Evolutionary conservation across 2,329 filamentous ascomycete species (phyloP), one percentile per base, ranked within the genome.

Genomic region (Phyllosticta paracitricarpa): DNA sequence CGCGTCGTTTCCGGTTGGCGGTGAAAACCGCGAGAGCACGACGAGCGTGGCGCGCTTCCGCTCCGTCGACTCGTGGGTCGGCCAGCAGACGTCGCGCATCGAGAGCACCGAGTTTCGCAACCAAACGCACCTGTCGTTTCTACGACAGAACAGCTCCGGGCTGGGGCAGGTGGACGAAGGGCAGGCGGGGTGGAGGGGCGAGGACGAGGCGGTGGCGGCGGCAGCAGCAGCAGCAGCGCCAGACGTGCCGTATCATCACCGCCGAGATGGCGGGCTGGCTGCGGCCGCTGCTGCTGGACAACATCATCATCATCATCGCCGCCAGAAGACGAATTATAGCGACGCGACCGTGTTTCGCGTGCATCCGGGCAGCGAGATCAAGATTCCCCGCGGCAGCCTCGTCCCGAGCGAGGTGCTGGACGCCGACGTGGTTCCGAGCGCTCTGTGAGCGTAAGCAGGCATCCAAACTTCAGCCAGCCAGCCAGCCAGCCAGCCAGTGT

Each of bases 41-140:
- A 73, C 72, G 6, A 73, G 71, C 0, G 68, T 74, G 6, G 69
- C 72, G 1, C 72, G 74, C 30, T 76, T 75, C 67, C 72, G 73
- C 57, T 75, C 73, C 25, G 68, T 76, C 48, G 71, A 76, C 64
- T 72, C 69, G 1, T 76, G 74, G 74, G 74, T 76, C 12, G 71
- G 72, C 59, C 69, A 75, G 54, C 74, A 76, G 61, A 67, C 73
- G 1, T 71, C 68, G 56, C 71, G 71, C 7, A 64, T 75, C 19
- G 72, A 74, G 61, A 71, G 70, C 55, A 69, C 71, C 61, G 69
- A 70, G 57, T 65, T 75, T 19, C 70, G 68, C 51, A 69, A 73
- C 22, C 69, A 73, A 52, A 70, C 58, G 58, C 58, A 56, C 25
- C 35, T 33, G 4, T 56, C 54, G 7, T 56, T 55, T 30, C 14